phyloP scores from a whole-genome alignment of 768 basidiomycete genomes.

The Pleurotus djamor region DNA sequence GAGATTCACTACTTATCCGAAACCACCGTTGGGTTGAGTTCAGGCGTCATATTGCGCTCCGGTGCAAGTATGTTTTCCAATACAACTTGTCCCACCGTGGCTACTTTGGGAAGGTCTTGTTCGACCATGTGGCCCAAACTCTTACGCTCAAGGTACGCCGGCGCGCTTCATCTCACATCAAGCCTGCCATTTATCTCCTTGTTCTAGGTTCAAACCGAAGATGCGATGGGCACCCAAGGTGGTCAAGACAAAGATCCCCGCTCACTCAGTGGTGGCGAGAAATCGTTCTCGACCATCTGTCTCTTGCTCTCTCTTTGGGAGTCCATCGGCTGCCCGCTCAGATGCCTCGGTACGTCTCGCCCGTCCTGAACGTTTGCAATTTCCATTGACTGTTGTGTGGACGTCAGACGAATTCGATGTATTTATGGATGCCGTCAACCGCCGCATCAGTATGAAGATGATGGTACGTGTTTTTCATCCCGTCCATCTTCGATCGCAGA shows the following conservation, averaged over 20 bases:
- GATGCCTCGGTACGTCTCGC: conserved; percentile 72
- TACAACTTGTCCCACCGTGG: conserved; percentile 83
- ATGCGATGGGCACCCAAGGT: conserved; percentile 62
- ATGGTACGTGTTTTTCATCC: conserved; percentile 57
- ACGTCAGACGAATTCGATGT: conserved; percentile 92
- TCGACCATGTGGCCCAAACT: conserved; percentile 70
- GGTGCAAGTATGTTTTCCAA: conserved; percentile 81
- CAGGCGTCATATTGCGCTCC: conserved; percentile 83
- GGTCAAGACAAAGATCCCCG: conserved; percentile 78
- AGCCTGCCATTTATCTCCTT: not conserved
- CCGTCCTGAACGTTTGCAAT: not conserved
- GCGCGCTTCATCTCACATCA: not conserved
- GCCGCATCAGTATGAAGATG: conserved; percentile 93
- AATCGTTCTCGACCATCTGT: conserved; percentile 96
- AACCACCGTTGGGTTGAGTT: conserved; percentile 82
- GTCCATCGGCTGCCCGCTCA: conserved; percentile 88
- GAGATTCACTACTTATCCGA: conserved; percentile 62
- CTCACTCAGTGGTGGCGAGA: conserved; percentile 90
- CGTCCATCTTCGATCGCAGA: not conserved
- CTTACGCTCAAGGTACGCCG: conserved; percentile 58
- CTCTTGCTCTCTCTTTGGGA: conserved; percentile 95
- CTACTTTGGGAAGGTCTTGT: conserved; percentile 86
- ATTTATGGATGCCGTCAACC: conserved; percentile 94
- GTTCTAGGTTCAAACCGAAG: conserved; percentile 77
- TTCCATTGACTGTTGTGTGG: conserved; percentile 2